phyloP scores from a whole-genome alignment of 345 rosid species.

The Gossypium turneri region DNA sequence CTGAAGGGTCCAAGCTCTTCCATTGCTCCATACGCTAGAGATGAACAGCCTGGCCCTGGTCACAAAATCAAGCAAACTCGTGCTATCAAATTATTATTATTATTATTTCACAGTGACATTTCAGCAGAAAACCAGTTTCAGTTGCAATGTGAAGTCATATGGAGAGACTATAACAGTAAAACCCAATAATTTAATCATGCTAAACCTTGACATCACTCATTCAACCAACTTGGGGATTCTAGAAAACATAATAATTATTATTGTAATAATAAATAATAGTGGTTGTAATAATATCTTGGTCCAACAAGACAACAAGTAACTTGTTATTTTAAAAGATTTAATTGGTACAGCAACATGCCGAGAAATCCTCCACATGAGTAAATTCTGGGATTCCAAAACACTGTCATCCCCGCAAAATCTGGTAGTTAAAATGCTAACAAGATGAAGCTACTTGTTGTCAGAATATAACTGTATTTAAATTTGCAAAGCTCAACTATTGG shows the following conservation, averaged over 20 bases:
- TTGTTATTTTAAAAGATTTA: neutral
- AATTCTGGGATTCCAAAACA: constrained; percentile 15
- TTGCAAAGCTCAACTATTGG: too few relatives aligned
- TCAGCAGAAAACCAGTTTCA: neutral
- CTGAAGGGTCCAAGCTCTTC: constrained; percentile 60
- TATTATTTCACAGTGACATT: neutral
- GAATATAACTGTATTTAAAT: too few relatives aligned
- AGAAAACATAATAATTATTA: neutral
- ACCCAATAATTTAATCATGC: neutral
- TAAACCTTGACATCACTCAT: too few relatives aligned
- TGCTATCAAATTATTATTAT: neutral
- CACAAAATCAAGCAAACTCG: neutral
- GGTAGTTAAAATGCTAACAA: neutral
- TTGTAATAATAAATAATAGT: neutral
- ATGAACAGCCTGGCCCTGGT: constrained; percentile 69
- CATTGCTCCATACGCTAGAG: constrained; percentile 52
- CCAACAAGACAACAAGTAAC: neutral
- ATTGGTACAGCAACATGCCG: constrained; percentile 17
- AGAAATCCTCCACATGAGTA: constrained; percentile 28
- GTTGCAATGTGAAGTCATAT: neutral
- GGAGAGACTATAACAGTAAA: neutral
- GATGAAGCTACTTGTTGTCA: neutral
- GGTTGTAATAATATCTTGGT: neutral
- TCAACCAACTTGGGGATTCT: too few relatives aligned
- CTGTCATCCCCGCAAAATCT: neutral